Conservation (phyloP, 1,139 yeast species). For the Candida tropicalis region DNA sequence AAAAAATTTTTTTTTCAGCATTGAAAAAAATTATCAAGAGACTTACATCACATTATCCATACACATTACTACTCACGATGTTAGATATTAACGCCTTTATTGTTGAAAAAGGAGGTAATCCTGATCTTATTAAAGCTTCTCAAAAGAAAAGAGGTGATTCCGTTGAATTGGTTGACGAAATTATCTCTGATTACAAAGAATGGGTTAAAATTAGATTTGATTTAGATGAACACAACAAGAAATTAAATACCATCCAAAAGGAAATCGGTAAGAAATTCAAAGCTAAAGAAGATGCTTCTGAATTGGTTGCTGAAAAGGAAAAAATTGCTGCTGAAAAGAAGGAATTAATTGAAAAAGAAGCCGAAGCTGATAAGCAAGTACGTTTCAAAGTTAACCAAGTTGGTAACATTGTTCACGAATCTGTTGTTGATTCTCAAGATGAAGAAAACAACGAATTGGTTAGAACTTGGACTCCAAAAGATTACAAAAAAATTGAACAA, state of each 20-base stretch:
- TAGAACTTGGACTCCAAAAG: conserved; percentile 81
- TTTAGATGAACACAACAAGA: conserved; percentile 86
- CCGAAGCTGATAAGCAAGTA: conserved; percentile 74
- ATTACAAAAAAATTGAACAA: conserved; percentile 56
- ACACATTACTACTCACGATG: conserved; percentile 45
- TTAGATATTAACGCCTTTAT: conserved; percentile 89
- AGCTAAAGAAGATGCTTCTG: conserved; percentile 92
- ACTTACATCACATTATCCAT: background rate
- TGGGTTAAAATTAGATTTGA: conserved; percentile 95
- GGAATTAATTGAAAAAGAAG: conserved; percentile 65
- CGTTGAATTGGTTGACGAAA: conserved; percentile 94
- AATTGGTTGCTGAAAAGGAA: conserved; percentile 79
- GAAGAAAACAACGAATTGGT: conserved; percentile 91
- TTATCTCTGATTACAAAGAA: conserved; percentile 82
- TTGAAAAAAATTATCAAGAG: background rate
- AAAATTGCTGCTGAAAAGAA: conserved; percentile 70
- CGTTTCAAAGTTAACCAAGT: conserved; percentile 81
- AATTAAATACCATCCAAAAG: conserved; percentile 84
- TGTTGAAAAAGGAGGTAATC: conserved; percentile 96
- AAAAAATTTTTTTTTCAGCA: background rate
- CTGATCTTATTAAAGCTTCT: conserved; percentile 82
- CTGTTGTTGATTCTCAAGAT: conserved; percentile 83
- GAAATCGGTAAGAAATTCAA: conserved; percentile 90
- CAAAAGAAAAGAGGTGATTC: conserved; percentile 94
- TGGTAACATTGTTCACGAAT: conserved; percentile 92